Evolutionary conservation across 306 rosid genomes (phyloP).

Genomic region (Fagus sylvatica): DNA sequence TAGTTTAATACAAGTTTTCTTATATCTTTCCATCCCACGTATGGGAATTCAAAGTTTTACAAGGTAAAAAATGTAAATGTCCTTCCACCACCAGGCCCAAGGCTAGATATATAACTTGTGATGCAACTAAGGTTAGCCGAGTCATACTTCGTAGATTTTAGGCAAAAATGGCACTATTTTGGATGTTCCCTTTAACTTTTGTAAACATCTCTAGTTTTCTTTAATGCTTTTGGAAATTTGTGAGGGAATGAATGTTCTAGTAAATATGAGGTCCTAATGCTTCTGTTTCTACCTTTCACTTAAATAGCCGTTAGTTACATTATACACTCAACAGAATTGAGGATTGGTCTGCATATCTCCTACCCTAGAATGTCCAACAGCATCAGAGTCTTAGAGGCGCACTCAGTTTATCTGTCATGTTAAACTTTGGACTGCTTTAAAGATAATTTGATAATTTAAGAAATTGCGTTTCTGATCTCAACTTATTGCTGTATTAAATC

Average conservation of each 20-base stretch:
- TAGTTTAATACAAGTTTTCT: not conserved
- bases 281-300: not conserved
- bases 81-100: not conserved
- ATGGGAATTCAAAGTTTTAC: not conserved
- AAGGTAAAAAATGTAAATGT: not conserved
- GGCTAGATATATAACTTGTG: not conserved
- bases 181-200: not conserved
- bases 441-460: not conserved
- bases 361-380: not conserved
- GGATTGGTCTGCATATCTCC: not conserved
- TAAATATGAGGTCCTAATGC: not conserved
- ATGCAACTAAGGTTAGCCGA: not conserved
- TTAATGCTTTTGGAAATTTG: not conserved
- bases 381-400: not conserved
- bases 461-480: constrained; percentile 18
- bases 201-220: not conserved
- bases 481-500: constrained; percentile 15
- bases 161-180: not conserved
- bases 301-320: not conserved
- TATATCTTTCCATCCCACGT: not conserved
- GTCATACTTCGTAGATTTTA: not conserved
- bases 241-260: not conserved
- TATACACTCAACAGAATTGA: not conserved
- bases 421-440: not conserved
- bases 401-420: not conserved